Base-by-base conservation (phyloP, 345 rosid species). In the Anacardium occidentale region DNA sequence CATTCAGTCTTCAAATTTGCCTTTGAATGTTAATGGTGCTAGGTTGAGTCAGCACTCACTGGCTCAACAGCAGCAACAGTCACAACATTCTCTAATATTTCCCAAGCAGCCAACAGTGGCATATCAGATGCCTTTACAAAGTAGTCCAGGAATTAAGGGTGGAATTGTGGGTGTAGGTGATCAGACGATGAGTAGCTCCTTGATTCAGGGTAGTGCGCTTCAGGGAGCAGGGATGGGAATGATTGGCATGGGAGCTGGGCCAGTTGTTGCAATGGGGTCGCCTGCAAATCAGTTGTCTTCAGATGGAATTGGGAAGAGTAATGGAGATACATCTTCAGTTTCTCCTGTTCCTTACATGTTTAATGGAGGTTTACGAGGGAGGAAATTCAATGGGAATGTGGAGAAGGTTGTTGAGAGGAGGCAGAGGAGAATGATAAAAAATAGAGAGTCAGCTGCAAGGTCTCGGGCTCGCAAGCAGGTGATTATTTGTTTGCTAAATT, bases 401-500 rank as follows among this genome's bases (percentile, higher is more conserved):
- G 99, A 95, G 86, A 95, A 91, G 82, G 99, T 90, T 81, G 92
- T 82, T 69, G 99, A 95, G 87, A 90, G 98, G 85, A 95, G 97
- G 83, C 98, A 93, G 66, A 89, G 88, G 78, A 91, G 99, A 83
- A 95, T 95, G 99, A 93, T 95, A 57, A 95, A 95, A 88, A 95
- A 95, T 59, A 88, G 99, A 79, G 98, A 95, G 78, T 92, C 99
- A 15, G 99, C 99, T 82, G 98, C 99, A 51, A 85, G 98, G 68
- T 95, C 99, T 37, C 89, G 99, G 5, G 99, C 99, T 75, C 99
- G 99, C 52, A 95, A 95, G 82, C 99, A 95, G 89, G 99, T 92
- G 75, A 84, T 72, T 76, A 54, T 72, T 64, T n/a, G n/a, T 55
- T 78, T 62, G 9, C 71, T 14, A 54, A 66, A 29, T 42, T 63